phyloP scores from a whole-genome alignment of 768 basidiomycete species.

The Lepiota venenata region DNA sequence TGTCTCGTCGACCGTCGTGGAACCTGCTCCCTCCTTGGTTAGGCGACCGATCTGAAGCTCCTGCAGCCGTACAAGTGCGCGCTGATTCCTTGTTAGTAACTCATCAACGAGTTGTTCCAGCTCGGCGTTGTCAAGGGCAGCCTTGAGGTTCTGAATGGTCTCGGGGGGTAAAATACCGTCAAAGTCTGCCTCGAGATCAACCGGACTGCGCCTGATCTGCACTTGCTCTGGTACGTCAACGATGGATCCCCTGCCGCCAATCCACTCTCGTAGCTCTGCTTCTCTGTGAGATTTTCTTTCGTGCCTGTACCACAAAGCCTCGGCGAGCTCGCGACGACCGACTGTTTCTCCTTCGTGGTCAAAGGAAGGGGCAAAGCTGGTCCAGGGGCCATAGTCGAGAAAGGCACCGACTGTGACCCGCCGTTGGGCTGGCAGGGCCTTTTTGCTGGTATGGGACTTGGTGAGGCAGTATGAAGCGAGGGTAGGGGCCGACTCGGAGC shows the following conservation, averaged over 20 bases:
- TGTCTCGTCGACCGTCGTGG: constrained; percentile 49
- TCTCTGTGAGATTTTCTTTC: constrained; percentile 34
- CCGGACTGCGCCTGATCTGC: constrained; percentile 14
- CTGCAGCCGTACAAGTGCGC: constrained; percentile 60
- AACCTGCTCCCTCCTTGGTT: constrained; percentile 39
- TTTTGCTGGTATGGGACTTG: constrained; percentile 32
- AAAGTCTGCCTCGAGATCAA: constrained; percentile 39
- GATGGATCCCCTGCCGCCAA: constrained; percentile 23
- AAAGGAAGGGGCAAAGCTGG: constrained; percentile 77
- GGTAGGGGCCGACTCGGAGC: constrained; percentile 35
- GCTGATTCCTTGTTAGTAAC: constrained; percentile 61
- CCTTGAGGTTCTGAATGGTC: constrained; percentile 54
- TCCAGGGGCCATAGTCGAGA: constrained; percentile 73
- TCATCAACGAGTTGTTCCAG: constrained; percentile 69
- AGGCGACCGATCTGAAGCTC: constrained; percentile 62
- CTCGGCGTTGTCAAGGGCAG: constrained; percentile 55
- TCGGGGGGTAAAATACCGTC: constrained; percentile 55
- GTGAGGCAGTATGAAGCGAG: constrained; percentile 56
- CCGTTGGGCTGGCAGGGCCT: constrained; percentile 45
- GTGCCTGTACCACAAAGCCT: constrained; percentile 52
- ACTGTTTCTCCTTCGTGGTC: constrained; percentile 76
- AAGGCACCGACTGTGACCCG: constrained; percentile 63
- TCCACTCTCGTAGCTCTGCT: constrained; percentile 22
- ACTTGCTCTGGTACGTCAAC: constrained; percentile 21
- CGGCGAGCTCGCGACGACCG: constrained; percentile 57